Evolutionary conservation across 352 stramenopile species (phyloP).

Genomic region (Pythium grandisporangium): DNA sequence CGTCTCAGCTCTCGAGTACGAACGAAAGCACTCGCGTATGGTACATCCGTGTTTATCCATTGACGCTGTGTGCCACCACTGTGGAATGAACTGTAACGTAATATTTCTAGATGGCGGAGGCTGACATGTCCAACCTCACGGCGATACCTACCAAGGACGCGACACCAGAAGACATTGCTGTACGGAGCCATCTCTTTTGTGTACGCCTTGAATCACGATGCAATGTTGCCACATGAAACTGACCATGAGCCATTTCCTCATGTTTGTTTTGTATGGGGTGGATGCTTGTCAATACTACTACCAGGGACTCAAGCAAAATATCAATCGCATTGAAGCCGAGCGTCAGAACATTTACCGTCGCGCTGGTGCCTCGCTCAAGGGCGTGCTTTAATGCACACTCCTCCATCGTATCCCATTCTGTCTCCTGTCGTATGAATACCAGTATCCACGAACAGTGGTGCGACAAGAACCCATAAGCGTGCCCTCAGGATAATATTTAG

Average conservation of each 20-base stretch:
- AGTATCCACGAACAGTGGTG: too few relatives aligned
- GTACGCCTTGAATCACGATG: too few relatives aligned
- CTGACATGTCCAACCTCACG: constrained; percentile 84
- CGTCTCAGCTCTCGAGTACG: constrained; percentile 69
- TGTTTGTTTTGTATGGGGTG: background rate
- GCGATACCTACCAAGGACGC: constrained; percentile 68
- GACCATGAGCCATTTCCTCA: background rate
- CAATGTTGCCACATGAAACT: too few relatives aligned
- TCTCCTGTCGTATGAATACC: too few relatives aligned
- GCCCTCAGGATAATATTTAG: too few relatives aligned
- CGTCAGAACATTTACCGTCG: constrained; percentile 75
- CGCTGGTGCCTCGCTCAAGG: constrained; percentile 70
- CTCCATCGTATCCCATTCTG: background rate
- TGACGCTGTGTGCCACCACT: too few relatives aligned
- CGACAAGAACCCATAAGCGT: too few relatives aligned
- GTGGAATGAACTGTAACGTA: too few relatives aligned
- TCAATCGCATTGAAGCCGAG: constrained; percentile 68
- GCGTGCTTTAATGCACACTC: constrained; percentile 35
- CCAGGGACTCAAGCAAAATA: constrained; percentile 65
- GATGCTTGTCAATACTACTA: background rate
- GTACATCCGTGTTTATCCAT: too few relatives aligned
- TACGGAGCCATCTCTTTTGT: too few relatives aligned
- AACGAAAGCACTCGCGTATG: too few relatives aligned
- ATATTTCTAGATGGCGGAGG: constrained; percentile 65
- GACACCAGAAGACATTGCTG: constrained; percentile 63